Conservation (phyloP, 768 basidiomycete genomes). For the Lactarius vividus region DNA sequence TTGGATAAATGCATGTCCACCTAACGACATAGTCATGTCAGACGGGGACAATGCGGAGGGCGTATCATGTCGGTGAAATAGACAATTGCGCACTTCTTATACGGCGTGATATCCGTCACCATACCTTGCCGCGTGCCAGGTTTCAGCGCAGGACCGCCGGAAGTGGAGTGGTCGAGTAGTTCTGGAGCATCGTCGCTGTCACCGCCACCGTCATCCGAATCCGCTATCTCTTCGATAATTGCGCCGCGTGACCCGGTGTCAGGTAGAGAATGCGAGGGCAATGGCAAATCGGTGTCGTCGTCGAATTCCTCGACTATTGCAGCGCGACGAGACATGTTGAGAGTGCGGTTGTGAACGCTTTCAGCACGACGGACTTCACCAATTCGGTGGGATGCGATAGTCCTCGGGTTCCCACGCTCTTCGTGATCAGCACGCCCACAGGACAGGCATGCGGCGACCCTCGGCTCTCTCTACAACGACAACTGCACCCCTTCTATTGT, state of each 20-base stretch:
- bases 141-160: conserved; percentile 42
- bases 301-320: conserved; percentile 80
- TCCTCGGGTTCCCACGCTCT: conserved; percentile 22
- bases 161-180: conserved; percentile 51
- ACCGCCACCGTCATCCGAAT: conserved; percentile 47
- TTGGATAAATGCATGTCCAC: conserved; percentile 95
- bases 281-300: conserved; percentile 90
- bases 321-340: conserved; percentile 64
- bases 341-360: background rate
- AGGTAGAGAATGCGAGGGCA: conserved; percentile 65
- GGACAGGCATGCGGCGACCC: conserved; percentile 8
- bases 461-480: conserved; percentile 6
- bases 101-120: conserved; percentile 75
- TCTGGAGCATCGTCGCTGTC: conserved; percentile 29
- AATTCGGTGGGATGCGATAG: conserved; percentile 5
- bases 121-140: conserved; percentile 28
- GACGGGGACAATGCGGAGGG: conserved; percentile 15
- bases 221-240: conserved; percentile 62
- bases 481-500: conserved; percentile 16
- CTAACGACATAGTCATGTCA: conserved; percentile 40
- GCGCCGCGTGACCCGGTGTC: conserved; percentile 69
- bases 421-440: conserved; percentile 8
- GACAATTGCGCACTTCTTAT: conserved; percentile 62
- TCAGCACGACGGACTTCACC: background rate
- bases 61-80: conserved; percentile 16